Evolutionary conservation across 192 early-diverging fungal species (phyloP).

Genomic region (Umbelopsis ramanniana): DNA sequence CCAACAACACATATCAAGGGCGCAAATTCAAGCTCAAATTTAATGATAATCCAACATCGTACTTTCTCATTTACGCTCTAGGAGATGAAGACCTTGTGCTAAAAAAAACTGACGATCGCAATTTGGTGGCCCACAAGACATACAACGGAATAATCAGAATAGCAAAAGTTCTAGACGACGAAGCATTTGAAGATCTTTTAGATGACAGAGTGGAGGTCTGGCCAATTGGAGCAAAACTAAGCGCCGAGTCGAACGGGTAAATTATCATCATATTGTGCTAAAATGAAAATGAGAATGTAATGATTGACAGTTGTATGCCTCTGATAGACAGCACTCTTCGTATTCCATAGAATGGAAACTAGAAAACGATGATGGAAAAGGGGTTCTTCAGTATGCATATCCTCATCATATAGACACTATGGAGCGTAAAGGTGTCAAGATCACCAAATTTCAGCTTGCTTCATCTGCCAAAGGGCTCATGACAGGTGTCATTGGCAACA

Average conservation of each 20-base stretch:
- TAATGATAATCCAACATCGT: conserved; percentile 29
- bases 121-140: conserved; percentile 14
- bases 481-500: conserved; percentile 35
- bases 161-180: conserved; percentile 30
- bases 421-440: background rate
- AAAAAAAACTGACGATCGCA: background rate
- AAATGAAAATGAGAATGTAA: background rate
- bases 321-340: background rate
- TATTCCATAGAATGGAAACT: conserved; percentile 39
- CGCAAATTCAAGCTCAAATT: conserved; percentile 35
- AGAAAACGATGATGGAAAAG: conserved; percentile 13
- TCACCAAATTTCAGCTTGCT: conserved; percentile 25
- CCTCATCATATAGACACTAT: conserved; percentile 32
- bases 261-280: background rate
- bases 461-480: conserved; percentile 40
- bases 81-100: conserved; percentile 26
- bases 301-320: background rate
- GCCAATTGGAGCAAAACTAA: conserved; percentile 29
- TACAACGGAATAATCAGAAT: conserved; percentile 38
- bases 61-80: conserved; percentile 36
- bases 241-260: conserved; percentile 26
- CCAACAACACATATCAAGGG: conserved; percentile 18
- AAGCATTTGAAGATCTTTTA: conserved; percentile 13
- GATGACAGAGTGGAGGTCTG: conserved; percentile 31
- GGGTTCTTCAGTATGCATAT: conserved; percentile 35